Base-by-base conservation (phyloP, 768 basidiomycete species). In the Amanita inopinata region DNA sequence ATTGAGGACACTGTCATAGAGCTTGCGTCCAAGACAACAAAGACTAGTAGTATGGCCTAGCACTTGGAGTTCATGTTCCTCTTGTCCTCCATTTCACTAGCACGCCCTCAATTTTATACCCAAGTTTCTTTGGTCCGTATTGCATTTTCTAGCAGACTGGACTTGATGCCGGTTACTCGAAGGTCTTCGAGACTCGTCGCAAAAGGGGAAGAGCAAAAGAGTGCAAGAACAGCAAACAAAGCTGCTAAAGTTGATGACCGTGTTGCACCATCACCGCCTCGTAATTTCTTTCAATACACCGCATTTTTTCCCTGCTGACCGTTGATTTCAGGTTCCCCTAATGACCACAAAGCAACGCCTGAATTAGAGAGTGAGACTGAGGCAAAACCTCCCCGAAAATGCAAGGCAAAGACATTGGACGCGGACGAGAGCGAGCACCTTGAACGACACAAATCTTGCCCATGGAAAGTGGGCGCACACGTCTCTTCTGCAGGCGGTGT, bases 401-500 rank as follows among this genome's bases (percentile, higher is more conserved):
- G 48, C 3, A 52, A 53, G 27, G 31, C 34, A 1, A 51, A 49
- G 31, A 19, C 42, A 17, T 12, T 33, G 9, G 39, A 44, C 4
- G 24, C 43, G 3, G 58, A 61, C 33, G 38, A 46, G 5, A 45
- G 27, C 22, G 33, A 42, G 3, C 56, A 62, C 41, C 58, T 61
- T n/a, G 47, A 54, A n/a, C 59, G 67, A 34, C 18, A 44, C 15
- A 46, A 52, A 3, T 48, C 55, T 0, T 71, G 64, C 33, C 51
- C 54, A 0, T 84, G 80, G 80, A 82, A 83, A 54, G 66, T 91
- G 9, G 89, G 89, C 1, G 86, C 87, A 3, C 89, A 93, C 53
- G 83, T 90, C 17, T 88, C 86, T 10, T 72, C 83, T 6, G 76
- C 79, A 0, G 87, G 86, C 2, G 89, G 89, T 1, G 75, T 89